phyloP scores from a whole-genome alignment of 345 rosid genomes.

The Trapa bicornis region DNA sequence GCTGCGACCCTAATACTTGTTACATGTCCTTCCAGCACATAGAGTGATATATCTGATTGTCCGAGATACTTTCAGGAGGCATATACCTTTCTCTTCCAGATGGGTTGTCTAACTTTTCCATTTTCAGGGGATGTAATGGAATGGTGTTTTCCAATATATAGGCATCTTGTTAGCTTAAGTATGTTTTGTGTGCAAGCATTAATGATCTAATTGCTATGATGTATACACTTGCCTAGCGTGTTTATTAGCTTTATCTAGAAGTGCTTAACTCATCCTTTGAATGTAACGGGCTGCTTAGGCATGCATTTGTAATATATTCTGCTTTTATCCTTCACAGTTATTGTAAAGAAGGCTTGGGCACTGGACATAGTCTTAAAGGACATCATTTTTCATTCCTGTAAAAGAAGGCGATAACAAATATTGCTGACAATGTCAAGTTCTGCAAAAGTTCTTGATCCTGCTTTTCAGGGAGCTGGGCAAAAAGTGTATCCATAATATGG shows the following conservation, averaged over 20 bases:
- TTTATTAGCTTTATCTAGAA: not conserved
- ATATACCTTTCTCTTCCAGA: not conserved
- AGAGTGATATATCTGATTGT: not conserved
- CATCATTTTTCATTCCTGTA: conserved; percentile 6
- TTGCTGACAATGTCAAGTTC: conserved; percentile 59
- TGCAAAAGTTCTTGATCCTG: conserved; percentile 69
- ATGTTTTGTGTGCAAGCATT: not conserved
- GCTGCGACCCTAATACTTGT: not conserved
- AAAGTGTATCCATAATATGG: conserved; percentile 61
- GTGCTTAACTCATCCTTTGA: not conserved
- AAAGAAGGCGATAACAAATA: conserved; percentile 5
- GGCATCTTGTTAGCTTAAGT: not conserved
- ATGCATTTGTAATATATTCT: conserved; percentile 1
- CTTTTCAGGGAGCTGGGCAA: conserved; percentile 93
- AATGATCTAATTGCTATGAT: not conserved
- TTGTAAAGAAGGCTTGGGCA: not conserved
- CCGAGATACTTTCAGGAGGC: not conserved
- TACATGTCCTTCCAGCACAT: not conserved
- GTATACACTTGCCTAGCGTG: not conserved
- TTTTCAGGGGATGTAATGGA: not conserved
- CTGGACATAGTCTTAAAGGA: not conserved
- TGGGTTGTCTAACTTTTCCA: not conserved
- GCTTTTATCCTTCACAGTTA: not conserved
- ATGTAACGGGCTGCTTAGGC: not conserved
- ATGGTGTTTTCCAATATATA: not conserved